A percentile compares a stretch with the other conserved stretches of the same genome.
phyloP scores from a whole-genome alignment of 192 early-diverging fungal genomes.

The Coemansia javaensis region DNA sequence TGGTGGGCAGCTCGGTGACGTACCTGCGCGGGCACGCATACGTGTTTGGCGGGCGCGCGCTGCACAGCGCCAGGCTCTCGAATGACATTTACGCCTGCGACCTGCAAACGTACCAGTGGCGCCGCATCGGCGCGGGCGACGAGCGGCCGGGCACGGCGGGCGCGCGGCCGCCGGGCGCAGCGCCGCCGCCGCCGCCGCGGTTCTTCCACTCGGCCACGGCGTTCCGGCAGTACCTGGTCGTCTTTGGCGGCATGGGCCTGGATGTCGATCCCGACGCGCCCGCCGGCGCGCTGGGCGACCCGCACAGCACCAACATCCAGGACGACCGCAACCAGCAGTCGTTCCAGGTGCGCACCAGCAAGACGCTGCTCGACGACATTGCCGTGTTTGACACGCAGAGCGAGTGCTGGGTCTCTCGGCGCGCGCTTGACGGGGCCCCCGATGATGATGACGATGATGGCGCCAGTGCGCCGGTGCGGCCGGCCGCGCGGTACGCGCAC shows the following conservation, averaged over 20 bases:
- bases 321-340: slow-evolving; percentile 49
- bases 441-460: background rate
- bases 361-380: slow-evolving; percentile 65
- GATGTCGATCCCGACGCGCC: slow-evolving; percentile 19
- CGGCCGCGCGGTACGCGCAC: slow-evolving; percentile 74
- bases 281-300: background rate
- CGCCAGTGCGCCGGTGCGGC: slow-evolving; percentile 38
- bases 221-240: slow-evolving; percentile 58
- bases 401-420: slow-evolving; percentile 50
- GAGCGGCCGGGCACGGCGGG: background rate
- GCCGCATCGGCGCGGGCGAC: slow-evolving; percentile 29
- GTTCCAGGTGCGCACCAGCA: slow-evolving; percentile 52
- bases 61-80: slow-evolving; percentile 64
- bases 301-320: slow-evolving; percentile 10
- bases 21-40: slow-evolving; percentile 57
- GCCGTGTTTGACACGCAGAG: slow-evolving; percentile 56
- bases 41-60: slow-evolving; percentile 67
- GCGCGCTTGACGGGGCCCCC: slow-evolving; percentile 10
- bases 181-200: slow-evolving; percentile 43
- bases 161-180: background rate
- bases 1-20: slow-evolving; percentile 64
- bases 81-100: slow-evolving; percentile 66
- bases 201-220: slow-evolving; percentile 75
- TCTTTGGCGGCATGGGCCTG: slow-evolving; percentile 80
- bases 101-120: slow-evolving; percentile 60